These are phyloP conservation scores for Geotrichum ghanense DNA, from an alignment of 805 yeast species.

Conservation along the genomic window DNA sequence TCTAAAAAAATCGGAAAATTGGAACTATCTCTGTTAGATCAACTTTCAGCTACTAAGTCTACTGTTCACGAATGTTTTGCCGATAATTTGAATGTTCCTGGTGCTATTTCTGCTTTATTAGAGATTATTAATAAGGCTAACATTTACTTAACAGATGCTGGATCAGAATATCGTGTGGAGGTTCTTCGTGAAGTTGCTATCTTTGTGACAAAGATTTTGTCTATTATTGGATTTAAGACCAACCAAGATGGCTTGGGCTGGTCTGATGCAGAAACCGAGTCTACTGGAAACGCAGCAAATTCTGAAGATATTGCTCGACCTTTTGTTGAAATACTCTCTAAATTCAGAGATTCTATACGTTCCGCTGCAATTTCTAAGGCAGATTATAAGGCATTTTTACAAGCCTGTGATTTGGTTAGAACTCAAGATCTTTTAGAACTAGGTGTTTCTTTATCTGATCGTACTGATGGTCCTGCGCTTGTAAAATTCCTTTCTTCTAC, in stretches of 20 bases:
- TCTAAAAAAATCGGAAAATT: slow-evolving; percentile 46
- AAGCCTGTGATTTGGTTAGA: slow-evolving; percentile 66
- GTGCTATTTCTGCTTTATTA: slow-evolving; percentile 50
- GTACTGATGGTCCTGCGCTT: slow-evolving; percentile 70
- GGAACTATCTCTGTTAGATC: slow-evolving; percentile 47
- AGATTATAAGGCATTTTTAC: slow-evolving; percentile 40
- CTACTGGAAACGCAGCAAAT: slow-evolving; percentile 25
- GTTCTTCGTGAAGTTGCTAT: slow-evolving; percentile 50
- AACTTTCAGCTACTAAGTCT: slow-evolving; percentile 39
- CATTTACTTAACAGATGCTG: slow-evolving; percentile 49
- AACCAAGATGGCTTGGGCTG: slow-evolving; percentile 73
- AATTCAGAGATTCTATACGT: slow-evolving; percentile 77
- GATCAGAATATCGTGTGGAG: slow-evolving; percentile 47
- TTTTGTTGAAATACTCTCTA: slow-evolving; percentile 62
- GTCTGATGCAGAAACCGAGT: slow-evolving; percentile 29
- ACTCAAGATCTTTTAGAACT: slow-evolving; percentile 57
- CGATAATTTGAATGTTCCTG: slow-evolving; percentile 78
- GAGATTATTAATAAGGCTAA: slow-evolving; percentile 66
- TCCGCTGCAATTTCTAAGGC: slow-evolving; percentile 55
- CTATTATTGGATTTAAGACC: slow-evolving; percentile 63
- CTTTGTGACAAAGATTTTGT: slow-evolving; percentile 62
- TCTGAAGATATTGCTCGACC: slow-evolving; percentile 69
- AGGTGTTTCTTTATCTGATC: slow-evolving; percentile 82
- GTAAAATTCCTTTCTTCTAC: slow-evolving; percentile 64
- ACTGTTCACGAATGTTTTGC: slow-evolving; percentile 70